phyloP scores from a whole-genome alignment of 495 filamentous ascomycete genomes.

The Penicillium coprophilum region DNA sequence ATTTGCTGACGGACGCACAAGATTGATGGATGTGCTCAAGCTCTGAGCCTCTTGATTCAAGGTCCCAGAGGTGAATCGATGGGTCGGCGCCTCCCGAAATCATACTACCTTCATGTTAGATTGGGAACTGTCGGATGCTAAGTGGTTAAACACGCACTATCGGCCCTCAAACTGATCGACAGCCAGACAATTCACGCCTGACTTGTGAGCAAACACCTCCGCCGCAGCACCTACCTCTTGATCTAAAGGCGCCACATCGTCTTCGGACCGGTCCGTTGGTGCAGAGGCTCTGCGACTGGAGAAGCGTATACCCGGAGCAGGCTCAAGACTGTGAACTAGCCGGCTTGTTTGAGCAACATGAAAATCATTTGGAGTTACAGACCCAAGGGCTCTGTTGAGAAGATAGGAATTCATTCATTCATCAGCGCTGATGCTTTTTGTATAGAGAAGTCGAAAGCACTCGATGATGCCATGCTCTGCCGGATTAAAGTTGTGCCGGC shows the following conservation, averaged over 20 bases:
- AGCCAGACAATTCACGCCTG: slow-evolving; percentile 72
- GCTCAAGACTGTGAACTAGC: slow-evolving; percentile 60
- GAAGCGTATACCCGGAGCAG: slow-evolving; percentile 65
- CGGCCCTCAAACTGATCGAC: slow-evolving; percentile 76
- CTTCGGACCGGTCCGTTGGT: slow-evolving; percentile 11
- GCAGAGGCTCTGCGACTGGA: slow-evolving; percentile 51
- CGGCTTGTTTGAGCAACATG: slow-evolving; percentile 61
- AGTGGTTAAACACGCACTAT: slow-evolving; percentile 53
- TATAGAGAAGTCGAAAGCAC: background rate
- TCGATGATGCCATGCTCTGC: slow-evolving; percentile 19
- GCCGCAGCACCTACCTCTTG: slow-evolving; percentile 24
- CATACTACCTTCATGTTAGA: slow-evolving; percentile 51
- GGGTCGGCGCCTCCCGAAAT: slow-evolving; percentile 81
- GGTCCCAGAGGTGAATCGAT: slow-evolving; percentile 79
- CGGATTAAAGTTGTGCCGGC: slow-evolving; percentile 30
- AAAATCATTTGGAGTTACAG: slow-evolving; percentile 57
- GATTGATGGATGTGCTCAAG: slow-evolving; percentile 51
- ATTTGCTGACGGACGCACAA: slow-evolving; percentile 44
- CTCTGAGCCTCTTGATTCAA: slow-evolving; percentile 54
- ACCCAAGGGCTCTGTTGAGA: slow-evolving; percentile 68
- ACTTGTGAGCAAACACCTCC: slow-evolving; percentile 61
- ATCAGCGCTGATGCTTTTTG: slow-evolving; percentile 17
- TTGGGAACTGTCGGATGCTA: background rate
- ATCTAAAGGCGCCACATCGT: slow-evolving; percentile 16
- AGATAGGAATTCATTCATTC: slow-evolving; percentile 81